Evolutionary conservation across 2,329 filamentous ascomycete species (phyloP).

Genomic region (Fusarium verticillioides): DNA sequence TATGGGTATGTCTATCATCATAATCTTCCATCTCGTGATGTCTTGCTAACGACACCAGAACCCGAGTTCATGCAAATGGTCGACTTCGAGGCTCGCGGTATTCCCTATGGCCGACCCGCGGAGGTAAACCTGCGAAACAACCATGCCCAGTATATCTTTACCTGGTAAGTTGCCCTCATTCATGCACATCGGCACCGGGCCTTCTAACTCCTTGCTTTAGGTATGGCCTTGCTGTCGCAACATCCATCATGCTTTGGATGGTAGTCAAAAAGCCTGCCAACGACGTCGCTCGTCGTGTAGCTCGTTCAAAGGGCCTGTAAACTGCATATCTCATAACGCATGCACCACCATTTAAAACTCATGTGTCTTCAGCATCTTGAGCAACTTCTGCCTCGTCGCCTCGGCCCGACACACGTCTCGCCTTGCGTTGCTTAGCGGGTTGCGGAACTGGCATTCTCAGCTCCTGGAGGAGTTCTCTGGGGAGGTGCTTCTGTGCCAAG

Average conservation of each 20-base stretch:
- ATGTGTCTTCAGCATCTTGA: slow-evolving; percentile 52
- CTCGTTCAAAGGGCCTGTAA: slow-evolving; percentile 45
- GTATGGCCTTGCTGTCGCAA: slow-evolving; percentile 87
- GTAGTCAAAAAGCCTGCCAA: slow-evolving; percentile 87
- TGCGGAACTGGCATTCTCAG: slow-evolving; percentile 75
- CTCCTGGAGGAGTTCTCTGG: slow-evolving; percentile 84
- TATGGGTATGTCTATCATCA: slow-evolving; percentile 71
- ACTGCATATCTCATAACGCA: slow-evolving; percentile 17
- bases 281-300: slow-evolving; percentile 75
- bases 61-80: slow-evolving; percentile 82
- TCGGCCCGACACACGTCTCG: slow-evolving; percentile 46
- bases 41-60: slow-evolving; percentile 59
- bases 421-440: slow-evolving; percentile 60
- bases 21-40: not conserved
- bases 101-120: slow-evolving; percentile 87
- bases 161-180: slow-evolving; percentile 75
- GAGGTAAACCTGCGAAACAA: slow-evolving; percentile 97
- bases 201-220: slow-evolving; percentile 56
- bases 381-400: slow-evolving; percentile 50
- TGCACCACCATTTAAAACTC: slow-evolving; percentile 33
- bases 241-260: slow-evolving; percentile 96
- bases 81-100: slow-evolving; percentile 80
- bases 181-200: not conserved
- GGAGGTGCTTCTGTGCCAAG: slow-evolving; percentile 84
- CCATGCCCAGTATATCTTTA: slow-evolving; percentile 98